Evolutionary conservation across 768 basidiomycete species (phyloP).

Genomic region (Podaxis mareebaensis): DNA sequence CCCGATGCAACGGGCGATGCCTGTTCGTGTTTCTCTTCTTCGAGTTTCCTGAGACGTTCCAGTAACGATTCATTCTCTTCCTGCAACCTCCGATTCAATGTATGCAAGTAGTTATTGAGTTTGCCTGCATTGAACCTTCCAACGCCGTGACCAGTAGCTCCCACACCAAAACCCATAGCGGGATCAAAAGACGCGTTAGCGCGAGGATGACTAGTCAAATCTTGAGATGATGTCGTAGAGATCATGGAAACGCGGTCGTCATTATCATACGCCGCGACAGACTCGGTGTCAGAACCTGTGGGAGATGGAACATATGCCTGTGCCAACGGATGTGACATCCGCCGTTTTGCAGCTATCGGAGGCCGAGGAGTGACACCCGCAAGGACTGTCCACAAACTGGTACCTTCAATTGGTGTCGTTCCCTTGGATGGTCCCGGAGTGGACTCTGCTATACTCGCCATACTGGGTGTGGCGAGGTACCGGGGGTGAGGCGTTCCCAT

Average conservation of each 20-base stretch:
- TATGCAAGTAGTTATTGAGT: constrained; percentile 83
- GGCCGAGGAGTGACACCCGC: constrained; percentile 67
- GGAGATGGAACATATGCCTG: constrained; percentile 45
- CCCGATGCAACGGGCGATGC: constrained; percentile 28
- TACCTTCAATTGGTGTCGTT: constrained; percentile 21
- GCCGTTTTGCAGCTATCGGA: constrained; percentile 36
- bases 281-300: constrained; percentile 36
- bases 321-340: constrained; percentile 67
- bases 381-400: constrained; percentile 52
- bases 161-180: constrained; percentile 69
- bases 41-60: constrained; percentile 51
- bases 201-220: constrained; percentile 76
- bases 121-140: constrained; percentile 84
- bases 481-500: constrained; percentile 63
- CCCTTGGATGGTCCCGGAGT: constrained; percentile 31
- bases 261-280: constrained; percentile 41
- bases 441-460: constrained; percentile 27
- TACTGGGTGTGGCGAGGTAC: constrained; percentile 33
- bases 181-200: constrained; percentile 91
- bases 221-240: constrained; percentile 86
- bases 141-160: constrained; percentile 53
- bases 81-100: constrained; percentile 77
- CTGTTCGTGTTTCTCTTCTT: constrained; percentile 45
- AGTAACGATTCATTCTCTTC: constrained; percentile 80
- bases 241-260: constrained; percentile 68